Evolutionary conservation across 148 eudicot species (phyloP), one percentile per base, ranked within the genome.

Genomic region (Fagopyrum tataricum): DNA sequence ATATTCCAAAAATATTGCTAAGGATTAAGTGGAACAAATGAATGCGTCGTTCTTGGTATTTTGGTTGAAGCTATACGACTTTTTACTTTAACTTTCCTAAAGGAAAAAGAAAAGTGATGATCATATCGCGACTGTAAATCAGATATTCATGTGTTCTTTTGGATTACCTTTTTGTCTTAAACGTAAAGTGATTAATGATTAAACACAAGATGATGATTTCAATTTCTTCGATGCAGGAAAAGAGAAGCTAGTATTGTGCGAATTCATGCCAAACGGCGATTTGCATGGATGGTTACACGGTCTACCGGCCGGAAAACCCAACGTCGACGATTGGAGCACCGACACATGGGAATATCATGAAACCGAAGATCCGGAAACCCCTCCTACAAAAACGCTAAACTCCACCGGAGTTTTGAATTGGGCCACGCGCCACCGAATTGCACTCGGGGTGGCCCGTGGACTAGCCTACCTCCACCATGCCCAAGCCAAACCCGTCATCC

Each of bases 401-500:
- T 0, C 85, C 89, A 0, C 91, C 87, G 0, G 89, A 82, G 39
- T 56, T 5, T 44, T 85, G 23, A 90, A 85, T 51, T 96, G 97
- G 94, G 80, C 75, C 72, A 87, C 83, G 75, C 94, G 99, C 82
- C 97, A 96, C 81, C 88, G 85, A 31, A 89, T 96, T 41, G 97
- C 92, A 0, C 87, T 96, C 0, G 99, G 99, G 4, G 78, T 90
- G 21, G 97, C 99, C 0, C 97, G 99, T 39, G 99, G 97, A 7
- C 84, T 96, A 1, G 96, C 99, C 44, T 96, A 83, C 71, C 95
- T 96, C 75, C 99, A 96, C 89, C 99, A 96, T 18, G 99, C 89
- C 0, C 82, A 81, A 64, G 89, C 97, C 18, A 86, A 78, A 52
- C 95, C 99, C 0, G 84, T 92, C 37, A 87, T 86, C 66, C 99